These are phyloP conservation scores for Gastrolobium bilobum DNA, from an alignment of 306 rosid species.

Conservation along the genomic window DNA sequence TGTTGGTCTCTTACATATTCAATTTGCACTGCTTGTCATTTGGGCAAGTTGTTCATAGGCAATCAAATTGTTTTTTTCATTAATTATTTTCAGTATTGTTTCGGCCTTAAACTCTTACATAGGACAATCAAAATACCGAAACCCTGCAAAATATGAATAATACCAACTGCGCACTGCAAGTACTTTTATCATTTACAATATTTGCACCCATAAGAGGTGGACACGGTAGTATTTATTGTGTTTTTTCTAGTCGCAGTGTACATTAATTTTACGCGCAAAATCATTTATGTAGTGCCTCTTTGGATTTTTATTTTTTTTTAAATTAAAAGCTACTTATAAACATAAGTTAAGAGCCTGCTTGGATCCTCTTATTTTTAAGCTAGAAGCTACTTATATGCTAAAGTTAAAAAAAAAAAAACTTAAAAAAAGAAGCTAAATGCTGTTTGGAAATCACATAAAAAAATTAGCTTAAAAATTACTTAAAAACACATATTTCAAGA, in stretches of 20 bases:
- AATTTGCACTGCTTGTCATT: slow-evolving; percentile 10
- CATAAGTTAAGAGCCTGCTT: no score
- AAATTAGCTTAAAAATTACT: no score
- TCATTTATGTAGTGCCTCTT: no score
- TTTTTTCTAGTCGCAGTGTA: slow-evolving; percentile 10
- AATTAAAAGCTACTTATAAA: no score
- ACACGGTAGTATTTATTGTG: not conserved
- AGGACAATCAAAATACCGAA: slow-evolving; percentile 16
- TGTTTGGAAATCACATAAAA: no score
- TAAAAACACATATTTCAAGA: no score
- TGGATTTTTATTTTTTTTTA: no score
- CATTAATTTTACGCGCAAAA: slow-evolving; percentile 46
- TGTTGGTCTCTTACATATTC: slow-evolving; percentile 39
- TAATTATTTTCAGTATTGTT: slow-evolving; percentile 13
- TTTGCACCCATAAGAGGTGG: slow-evolving; percentile 19
- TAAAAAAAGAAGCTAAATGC: no score
- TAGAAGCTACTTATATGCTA: no score
- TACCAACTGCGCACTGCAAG: not conserved
- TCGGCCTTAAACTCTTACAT: not conserved
- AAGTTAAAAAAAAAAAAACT: no score
- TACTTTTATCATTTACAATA: slow-evolving; percentile 12
- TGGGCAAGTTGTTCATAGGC: slow-evolving; percentile 24
- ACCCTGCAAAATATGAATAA: slow-evolving; percentile 33
- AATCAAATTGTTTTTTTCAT: slow-evolving; percentile 22
- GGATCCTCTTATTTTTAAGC: no score